Base-by-base conservation (phyloP, 257 asterid genomes). In the Cordia subcordata region DNA sequence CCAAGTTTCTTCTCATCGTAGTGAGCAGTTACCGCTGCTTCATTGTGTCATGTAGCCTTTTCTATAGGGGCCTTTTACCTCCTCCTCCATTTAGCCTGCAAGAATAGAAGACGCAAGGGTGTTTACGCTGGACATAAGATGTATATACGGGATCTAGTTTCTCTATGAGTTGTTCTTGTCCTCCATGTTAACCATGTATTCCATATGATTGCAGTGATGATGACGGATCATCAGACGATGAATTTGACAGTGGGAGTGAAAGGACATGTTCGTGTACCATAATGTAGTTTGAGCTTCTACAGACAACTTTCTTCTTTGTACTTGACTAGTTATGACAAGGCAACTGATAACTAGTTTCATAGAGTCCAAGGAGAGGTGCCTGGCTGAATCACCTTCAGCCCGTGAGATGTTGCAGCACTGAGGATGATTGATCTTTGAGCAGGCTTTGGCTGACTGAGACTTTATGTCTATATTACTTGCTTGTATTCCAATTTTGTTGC, bases 201-300 rank as follows among this genome's bases (percentile, higher is more conserved):
- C 45, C 20, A 15, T 60, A 51, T 16, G 58, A 62, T 74, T 70
- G 76, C 96, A 87, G 96, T 49, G 96, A 90, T 55, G 80, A 56
- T 49, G 77, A 39, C 33, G 94, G 66, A 54, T 85, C 5, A 2
- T n/a, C 95, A 20, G 97, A 87, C 15, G 89, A 81, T 37, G 98
- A 85, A 63, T 83, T 79, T 73, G 84, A 77, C 64, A 74, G 60
- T 59, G 80, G 79, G 68, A 79, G 11, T 23, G 79, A 63, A 63
- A 83, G 69, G 77, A 67, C 80, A 37, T 90, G 98, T 66, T 73
- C 95, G 35, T 90, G 98, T 85, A 81, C 63, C 53, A 83, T 90
- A 72, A 90, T 90, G 98, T 90, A 81, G 77, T 54, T 58, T 40
- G 69, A 55, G 63, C 55, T 39, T 61, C 63, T 57, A 49, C 33